phyloP scores from a whole-genome alignment of 1,139 yeast genomes.

The Hansenula anomala region DNA sequence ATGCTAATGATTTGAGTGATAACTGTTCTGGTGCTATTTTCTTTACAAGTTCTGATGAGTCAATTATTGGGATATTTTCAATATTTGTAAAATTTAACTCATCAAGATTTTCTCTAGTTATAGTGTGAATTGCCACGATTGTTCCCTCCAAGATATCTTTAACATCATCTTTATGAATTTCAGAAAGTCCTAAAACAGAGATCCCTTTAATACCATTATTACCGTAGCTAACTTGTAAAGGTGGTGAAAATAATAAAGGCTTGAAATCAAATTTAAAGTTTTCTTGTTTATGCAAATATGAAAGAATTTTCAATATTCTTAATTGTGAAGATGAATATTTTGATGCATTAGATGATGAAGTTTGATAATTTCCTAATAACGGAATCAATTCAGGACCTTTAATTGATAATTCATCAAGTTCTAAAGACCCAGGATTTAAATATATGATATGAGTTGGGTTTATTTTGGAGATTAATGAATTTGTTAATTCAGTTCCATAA shows the following conservation, averaged over 20 bases:
- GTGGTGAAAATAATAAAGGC: constrained; percentile 45
- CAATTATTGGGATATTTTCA: constrained; percentile 8
- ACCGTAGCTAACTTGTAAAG: constrained; percentile 45
- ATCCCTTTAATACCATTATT: constrained; percentile 24
- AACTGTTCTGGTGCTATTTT: constrained; percentile 5
- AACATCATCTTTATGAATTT: constrained; percentile 36
- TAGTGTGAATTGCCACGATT: constrained; percentile 42
- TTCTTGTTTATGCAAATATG: constrained; percentile 46
- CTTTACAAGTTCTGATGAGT: constrained; percentile 11
- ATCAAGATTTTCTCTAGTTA: constrained; percentile 15
- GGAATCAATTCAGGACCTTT: constrained; percentile 15
- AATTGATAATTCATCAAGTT: constrained; percentile 23
- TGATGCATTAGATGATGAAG: constrained; percentile 25
- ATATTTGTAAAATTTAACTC: constrained; percentile 11
- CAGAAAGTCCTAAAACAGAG: constrained; percentile 31
- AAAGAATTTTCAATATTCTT: constrained; percentile 43
- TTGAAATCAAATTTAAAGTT: constrained; percentile 38
- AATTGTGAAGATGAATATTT: constrained; percentile 47
- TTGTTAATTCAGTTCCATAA: constrained; percentile 65
- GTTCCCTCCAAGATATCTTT: constrained; percentile 47
- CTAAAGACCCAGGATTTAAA: constrained; percentile 31
- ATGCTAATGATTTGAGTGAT: constrained; percentile 38
- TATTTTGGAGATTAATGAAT: constrained; percentile 39
- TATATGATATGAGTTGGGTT: constrained; percentile 55
- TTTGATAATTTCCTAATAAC: constrained; percentile 19